A percentile compares a stretch with the other conserved stretches of the same genome.
Evolutionary conservation across 2,329 filamentous ascomycete genomes (phyloP).

Genomic region (Cordyceps cateniannulata): DNA sequence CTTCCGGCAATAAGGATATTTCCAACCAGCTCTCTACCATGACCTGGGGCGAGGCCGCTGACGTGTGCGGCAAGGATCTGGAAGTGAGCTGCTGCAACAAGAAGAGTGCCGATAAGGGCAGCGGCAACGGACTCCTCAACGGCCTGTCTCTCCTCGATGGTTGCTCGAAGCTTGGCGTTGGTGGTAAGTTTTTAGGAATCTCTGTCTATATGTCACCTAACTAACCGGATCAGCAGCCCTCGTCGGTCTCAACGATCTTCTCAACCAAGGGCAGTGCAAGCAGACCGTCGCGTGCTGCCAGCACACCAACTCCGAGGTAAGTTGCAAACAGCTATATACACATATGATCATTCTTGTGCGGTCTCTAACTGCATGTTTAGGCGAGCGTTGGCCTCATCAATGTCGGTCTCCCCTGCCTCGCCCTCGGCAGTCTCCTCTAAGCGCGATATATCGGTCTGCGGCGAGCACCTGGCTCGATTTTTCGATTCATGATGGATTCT

Average conservation of each 20-base stretch:
- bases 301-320: background rate
- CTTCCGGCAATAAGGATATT: background rate
- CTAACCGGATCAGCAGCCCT: too few relatives aligned
- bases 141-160: background rate
- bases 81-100: background rate
- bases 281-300: background rate
- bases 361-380: too few relatives aligned
- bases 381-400: background rate
- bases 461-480: background rate
- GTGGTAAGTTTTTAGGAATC: background rate
- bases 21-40: background rate
- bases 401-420: background rate
- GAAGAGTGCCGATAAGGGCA: background rate
- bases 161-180: background rate
- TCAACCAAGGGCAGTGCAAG: background rate
- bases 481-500: too few relatives aligned
- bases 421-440: background rate
- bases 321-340: too few relatives aligned
- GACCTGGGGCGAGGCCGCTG: background rate
- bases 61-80: background rate
- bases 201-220: too few relatives aligned
- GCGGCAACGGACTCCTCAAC: background rate
- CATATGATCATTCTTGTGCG: too few relatives aligned
- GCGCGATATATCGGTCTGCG: background rate
- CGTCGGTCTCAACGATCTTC: background rate